These are phyloP conservation scores for Penicillium griseofulvum DNA, from an alignment of 2,329 filamentous ascomycete species.

Conservation along the genomic window DNA sequence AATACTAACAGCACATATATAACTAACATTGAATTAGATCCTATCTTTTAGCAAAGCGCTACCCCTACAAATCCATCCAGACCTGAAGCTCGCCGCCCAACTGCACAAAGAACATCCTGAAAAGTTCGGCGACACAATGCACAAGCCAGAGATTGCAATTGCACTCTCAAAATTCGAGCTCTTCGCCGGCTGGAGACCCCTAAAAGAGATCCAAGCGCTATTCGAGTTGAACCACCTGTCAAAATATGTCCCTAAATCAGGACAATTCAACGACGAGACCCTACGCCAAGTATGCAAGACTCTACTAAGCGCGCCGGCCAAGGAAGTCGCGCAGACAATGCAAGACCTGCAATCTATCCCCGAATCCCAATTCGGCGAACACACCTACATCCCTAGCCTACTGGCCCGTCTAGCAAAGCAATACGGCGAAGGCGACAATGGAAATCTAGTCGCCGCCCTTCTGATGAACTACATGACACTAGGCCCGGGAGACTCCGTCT, in stretches of 20 bases:
- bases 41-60: constrained; percentile 73
- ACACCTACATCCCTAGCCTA: constrained; percentile 62
- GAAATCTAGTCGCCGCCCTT: constrained; percentile 65
- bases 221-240: constrained; percentile 56
- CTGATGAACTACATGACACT: constrained; percentile 73
- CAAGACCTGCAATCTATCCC: constrained; percentile 52
- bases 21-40: constrained; percentile 45
- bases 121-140: constrained; percentile 69
- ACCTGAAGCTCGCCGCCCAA: constrained; percentile 63
- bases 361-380: constrained; percentile 49
- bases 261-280: constrained; percentile 55
- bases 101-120: constrained; percentile 64
- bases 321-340: constrained; percentile 54
- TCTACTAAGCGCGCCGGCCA: constrained; percentile 54
- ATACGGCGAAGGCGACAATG: constrained; percentile 63
- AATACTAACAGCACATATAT: background rate
- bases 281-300: constrained; percentile 56
- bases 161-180: constrained; percentile 70
- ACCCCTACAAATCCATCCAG: constrained; percentile 71
- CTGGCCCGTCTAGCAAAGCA: constrained; percentile 64
- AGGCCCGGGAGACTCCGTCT: constrained; percentile 64
- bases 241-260: constrained; percentile 51
- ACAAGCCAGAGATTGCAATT: constrained; percentile 77
- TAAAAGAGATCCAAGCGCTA: constrained; percentile 58
- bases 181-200: constrained; percentile 71